Evolutionary conservation across 495 filamentous ascomycete genomes (phyloP), one percentile per base, ranked within the genome.

Genomic region (Penicillium bialowiezense): DNA sequence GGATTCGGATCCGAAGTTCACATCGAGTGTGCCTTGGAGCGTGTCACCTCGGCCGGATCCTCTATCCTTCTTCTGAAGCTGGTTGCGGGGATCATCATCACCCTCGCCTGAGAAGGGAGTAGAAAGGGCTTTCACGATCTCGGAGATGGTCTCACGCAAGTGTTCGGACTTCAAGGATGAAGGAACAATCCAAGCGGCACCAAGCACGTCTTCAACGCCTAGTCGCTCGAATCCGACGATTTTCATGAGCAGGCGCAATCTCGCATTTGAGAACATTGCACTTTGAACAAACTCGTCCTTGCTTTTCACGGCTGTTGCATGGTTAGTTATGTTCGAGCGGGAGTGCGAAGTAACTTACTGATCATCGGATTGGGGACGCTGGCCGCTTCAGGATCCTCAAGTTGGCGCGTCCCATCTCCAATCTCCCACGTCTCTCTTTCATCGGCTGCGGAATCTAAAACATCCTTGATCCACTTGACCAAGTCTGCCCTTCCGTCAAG

Each of bases 211-310:
- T 36, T 84, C 74, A 14, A 71, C 63, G 3, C 86, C 83, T 4
- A 90, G 70, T 13, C 83, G 76, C 56, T 87, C 81, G 42, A 93
- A 81, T 4, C 89, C 88, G 37, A 86, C 71, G 3, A 90, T 74
- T 0, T 74, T 83, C 81, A 97, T 85, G 6, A 99, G 81, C 19
- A 97, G 84, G 21, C 92, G 86, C 7, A 97, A 82, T 59, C 90
- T 85, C n/a, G 87, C 84, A 58, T 97, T 91, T 55, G 88, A 91
- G 66, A 91, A 95, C 68, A 95, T 82, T 18, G 89, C 86, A 3
- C 74, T 78, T 39, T 84, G 83, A 32, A 82, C 76, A 23, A 80
- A 74, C 34, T 92, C 86, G 34, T 79, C 82, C 33, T 84, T 82
- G 2, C 88, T 77, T 53, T 75, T 84, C 44, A 96, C 72, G 44